Base-by-base conservation (phyloP, 495 filamentous ascomycete genomes). In the Terfezia claveryi region DNA sequence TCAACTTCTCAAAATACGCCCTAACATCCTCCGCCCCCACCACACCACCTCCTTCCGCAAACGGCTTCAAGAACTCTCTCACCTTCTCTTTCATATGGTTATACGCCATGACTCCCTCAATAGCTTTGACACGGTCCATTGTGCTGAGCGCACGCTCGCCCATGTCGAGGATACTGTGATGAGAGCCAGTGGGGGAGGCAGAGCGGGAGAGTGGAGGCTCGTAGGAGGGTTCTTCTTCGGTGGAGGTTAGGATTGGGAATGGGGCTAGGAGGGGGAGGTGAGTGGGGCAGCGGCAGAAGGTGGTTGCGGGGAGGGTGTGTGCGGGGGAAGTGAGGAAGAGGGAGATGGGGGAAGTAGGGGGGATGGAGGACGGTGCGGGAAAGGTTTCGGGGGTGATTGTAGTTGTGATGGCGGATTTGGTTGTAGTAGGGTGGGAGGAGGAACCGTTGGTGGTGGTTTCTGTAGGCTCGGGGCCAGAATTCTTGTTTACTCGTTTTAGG, bases 51-150 rank as follows among this genome's bases (percentile, higher is more conserved):
- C 79, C 87, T 66, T 93, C 89, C 4, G 91, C 91, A 68, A 94
- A 98, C 53, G 93, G 84, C 63, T 83, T 76, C 56, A 98, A 75
- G 65, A 98, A 96, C 4, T 77, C 77, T 74, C 87, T 95, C 12
- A 98, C 78, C 62, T 89, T 88, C 51, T 95, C 89, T 59, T 89
- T 88, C 20, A 98, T 75, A 58, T 91, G 80, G 61, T 94, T 94
- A 67, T 95, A 98, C 11, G 84, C 86, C 86, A 94, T 94, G 10
- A 92, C 89, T 17, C 91, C 91, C 67, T 98, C 88, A 58, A 98
- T 94, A 4, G 91, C 91, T 17, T 80, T 72, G 16, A 96, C 87
- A 2, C 91, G 80, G 66, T 96, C 91, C 17, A 98, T 78, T 58
- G 83, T 88, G 66, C 77, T 85, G 32, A 98, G 73, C 0, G 87